Percentiles rank a stretch among this genome's conserved stretches.
Conservation (phyloP, 2,329 filamentous ascomycete species). For the Lachnellula hyalina region DNA sequence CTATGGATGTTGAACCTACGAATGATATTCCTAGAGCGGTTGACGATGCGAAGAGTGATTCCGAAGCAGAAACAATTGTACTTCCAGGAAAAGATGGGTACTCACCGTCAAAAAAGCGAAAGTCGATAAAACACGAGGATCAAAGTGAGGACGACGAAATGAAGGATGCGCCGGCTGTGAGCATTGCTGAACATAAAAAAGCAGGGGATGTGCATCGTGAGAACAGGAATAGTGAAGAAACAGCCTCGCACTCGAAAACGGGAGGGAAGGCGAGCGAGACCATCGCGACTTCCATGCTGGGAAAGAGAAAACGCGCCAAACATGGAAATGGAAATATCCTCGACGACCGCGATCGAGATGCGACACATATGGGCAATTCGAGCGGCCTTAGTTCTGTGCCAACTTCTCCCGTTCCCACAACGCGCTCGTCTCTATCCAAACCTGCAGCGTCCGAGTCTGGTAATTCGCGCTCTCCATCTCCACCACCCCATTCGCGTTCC, state of each 20-base stretch:
- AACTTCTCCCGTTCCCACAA: slow-evolving; percentile 41
- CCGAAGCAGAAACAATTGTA: slow-evolving; percentile 68
- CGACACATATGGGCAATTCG: slow-evolving; percentile 33
- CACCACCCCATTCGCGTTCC: slow-evolving; percentile 13
- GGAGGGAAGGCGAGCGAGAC: slow-evolving; percentile 25
- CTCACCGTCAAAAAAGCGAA: slow-evolving; percentile 58
- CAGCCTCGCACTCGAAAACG: slow-evolving; percentile 4
- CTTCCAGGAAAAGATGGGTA: slow-evolving; percentile 59
- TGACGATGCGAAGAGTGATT: slow-evolving; percentile 50
- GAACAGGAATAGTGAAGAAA: not conserved
- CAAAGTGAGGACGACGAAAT: slow-evolving; percentile 50
- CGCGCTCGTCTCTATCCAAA: slow-evolving; percentile 29
- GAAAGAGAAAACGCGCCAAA: slow-evolving; percentile 47
- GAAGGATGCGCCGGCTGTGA: slow-evolving; percentile 15
- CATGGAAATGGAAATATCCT: slow-evolving; percentile 15
- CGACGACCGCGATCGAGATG: slow-evolving; percentile 12
- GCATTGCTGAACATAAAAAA: not conserved
- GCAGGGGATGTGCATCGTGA: not conserved
- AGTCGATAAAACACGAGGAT: slow-evolving; percentile 58
- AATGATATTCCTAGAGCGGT: slow-evolving; percentile 4
- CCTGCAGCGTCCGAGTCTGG: slow-evolving; percentile 52
- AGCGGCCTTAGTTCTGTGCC: slow-evolving; percentile 56
- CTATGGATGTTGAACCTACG: slow-evolving; percentile 20
- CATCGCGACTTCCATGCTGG: slow-evolving; percentile 31
- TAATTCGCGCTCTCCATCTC: slow-evolving; percentile 29